A percentile compares a stretch with the other conserved stretches of the same genome.
phyloP scores from a whole-genome alignment of 148 eudicot species.

The Cornus suecica region DNA sequence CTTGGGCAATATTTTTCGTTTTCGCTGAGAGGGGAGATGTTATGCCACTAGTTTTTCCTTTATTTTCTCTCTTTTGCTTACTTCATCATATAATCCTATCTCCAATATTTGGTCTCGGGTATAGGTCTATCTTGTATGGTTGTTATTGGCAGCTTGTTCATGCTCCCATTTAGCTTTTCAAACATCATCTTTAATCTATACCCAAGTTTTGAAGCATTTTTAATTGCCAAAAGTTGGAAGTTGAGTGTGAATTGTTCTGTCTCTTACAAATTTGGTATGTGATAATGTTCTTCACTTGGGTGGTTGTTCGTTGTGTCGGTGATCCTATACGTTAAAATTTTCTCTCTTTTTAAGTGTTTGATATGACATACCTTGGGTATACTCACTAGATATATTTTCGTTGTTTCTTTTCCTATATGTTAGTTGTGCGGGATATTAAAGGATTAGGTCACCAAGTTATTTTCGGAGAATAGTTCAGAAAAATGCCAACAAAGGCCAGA shows the following conservation, averaged over 20 bases:
- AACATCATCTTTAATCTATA: not conserved
- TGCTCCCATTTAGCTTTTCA: not conserved
- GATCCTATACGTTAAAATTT: not conserved
- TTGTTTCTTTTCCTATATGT: not conserved
- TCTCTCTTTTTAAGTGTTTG: not conserved
- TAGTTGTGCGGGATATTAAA: slow-evolving; percentile 3
- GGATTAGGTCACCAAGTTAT: slow-evolving; percentile 7
- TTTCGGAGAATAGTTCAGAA: slow-evolving; percentile 15
- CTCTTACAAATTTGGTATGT: not conserved
- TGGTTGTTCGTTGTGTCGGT: not conserved
- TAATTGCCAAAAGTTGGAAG: not conserved
- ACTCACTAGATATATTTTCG: not conserved
- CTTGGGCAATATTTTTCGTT: too few species aligned
- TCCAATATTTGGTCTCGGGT: not conserved
- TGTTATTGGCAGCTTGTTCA: not conserved
- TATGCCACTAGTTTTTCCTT: not conserved
- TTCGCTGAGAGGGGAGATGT: too few species aligned
- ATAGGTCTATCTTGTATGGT: not conserved
- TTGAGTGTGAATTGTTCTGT: not conserved
- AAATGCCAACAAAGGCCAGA: slow-evolving; percentile 44
- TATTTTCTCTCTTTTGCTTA: not conserved
- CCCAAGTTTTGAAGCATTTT: not conserved
- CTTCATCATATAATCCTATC: not conserved
- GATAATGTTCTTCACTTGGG: not conserved
- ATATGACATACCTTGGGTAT: not conserved